Evolutionary conservation across 2,329 filamentous ascomycete genomes (phyloP).

Genomic region (Claviceps quebecensis): DNA sequence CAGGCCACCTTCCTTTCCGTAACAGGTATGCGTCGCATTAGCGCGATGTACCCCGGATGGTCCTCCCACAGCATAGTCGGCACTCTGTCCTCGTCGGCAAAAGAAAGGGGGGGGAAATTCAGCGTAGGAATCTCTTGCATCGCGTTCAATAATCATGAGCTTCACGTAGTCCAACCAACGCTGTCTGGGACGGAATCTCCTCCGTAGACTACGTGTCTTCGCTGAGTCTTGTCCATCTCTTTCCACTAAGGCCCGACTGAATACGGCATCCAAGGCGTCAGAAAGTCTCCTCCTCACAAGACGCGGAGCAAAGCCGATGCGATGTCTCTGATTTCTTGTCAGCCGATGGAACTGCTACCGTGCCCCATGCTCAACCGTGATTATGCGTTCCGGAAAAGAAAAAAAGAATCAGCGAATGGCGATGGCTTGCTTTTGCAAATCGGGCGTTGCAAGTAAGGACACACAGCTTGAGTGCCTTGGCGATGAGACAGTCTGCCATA

Average conservation of each 20-base stretch:
- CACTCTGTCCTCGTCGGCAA: no score
- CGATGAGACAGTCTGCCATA: neutral
- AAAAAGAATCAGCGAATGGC: neutral
- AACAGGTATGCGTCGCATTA: no score
- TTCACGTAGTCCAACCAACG: no score
- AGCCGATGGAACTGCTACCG: neutral
- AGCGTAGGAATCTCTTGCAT: no score
- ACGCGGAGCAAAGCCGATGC: neutral
- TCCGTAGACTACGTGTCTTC: neutral
- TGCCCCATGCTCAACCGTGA: neutral
- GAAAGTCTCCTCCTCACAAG: neutral
- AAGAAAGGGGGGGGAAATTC: no score
- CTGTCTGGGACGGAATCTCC: neutral
- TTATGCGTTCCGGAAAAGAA: neutral
- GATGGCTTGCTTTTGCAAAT: neutral
- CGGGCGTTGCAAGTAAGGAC: neutral
- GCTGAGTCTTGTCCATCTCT: neutral
- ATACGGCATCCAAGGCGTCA: neutral
- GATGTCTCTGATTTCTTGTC: neutral
- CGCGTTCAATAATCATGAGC: no score
- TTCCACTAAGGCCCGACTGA: neutral
- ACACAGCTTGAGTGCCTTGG: neutral
- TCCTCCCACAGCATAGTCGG: no score
- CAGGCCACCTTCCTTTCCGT: no score
- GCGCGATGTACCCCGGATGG: no score